Base-by-base conservation (phyloP, 2,329 filamentous ascomycete species). In the Aspergillus sp. region DNA sequence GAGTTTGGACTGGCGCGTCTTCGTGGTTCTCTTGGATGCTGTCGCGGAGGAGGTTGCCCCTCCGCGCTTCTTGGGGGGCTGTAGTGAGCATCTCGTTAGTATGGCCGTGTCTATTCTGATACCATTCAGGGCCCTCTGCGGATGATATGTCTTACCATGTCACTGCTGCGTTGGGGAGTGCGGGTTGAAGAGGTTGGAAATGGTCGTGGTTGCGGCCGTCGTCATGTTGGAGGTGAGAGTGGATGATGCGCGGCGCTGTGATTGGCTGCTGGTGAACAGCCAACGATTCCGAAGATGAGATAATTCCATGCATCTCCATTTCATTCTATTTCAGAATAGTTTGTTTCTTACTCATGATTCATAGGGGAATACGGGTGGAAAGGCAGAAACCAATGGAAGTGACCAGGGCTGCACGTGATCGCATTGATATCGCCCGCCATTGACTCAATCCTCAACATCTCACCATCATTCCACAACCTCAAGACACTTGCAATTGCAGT, bases 1-100 rank as follows among this genome's bases (percentile, higher is more conserved):
- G 58, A 96, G 86, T 67, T 89, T 94, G 49, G 90, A 94, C 60
- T 81, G 82, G 52, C 86, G 85, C 46, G 61, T 51, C 55, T 65
- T 67, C 52, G 63, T 68, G 9, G 60, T 51, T 55, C 64, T 66
- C 52, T 63, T 69, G 7, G 61, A 59, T n/a, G 63, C 19, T 19
- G 19, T 52, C 30, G 59, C 45, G 47, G 63, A 56, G 48, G 64
- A 55, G 51, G 59, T 42, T 45, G 57, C 46, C 43, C 58, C 58
- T 53, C 57, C 53, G 52, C 65, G 64, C 52, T 64, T 67, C 53
- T 65, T 69, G 47, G 63, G 65, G 49, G 59, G 67, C 64, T 69
- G 52, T 43, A 28, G 1, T 26, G 26, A n/a, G 0, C 9, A 35
- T 35, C 42, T 36, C 38, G 5, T n/a, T 36, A n/a, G 12, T 39